Base-by-base conservation (phyloP, 345 rosid species). In the Syzygium grande region DNA sequence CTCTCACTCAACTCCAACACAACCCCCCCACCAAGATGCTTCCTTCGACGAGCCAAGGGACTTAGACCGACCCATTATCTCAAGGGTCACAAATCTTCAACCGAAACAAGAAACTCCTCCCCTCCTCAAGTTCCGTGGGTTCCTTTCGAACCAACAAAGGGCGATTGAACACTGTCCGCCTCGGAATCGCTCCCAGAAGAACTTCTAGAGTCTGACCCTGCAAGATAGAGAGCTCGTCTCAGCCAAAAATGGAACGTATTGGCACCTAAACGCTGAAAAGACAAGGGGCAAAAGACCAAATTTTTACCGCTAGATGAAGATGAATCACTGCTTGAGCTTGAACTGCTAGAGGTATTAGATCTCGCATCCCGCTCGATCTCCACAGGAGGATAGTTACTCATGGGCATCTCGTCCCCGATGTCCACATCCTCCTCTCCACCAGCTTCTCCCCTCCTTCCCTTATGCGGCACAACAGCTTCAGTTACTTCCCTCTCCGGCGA, bases 381-480 rank as follows among this genome's bases (percentile, higher is more conserved):
- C 78, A 93, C 94, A 2, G 92, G 89, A 10, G 93, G 92, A 52
- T 88, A 93, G 41, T 88, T 86, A 27, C 90, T 88, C 85, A 83
- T 79, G 4, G 92, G 93, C 58, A 89, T 86, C 52, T 93, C 94
- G 56, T 93, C 94, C 22, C 92, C 94, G 30, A 93, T 93, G 90
- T 93, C 94, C n/a, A 93, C 94, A 80, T 93, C 93, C 84, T 93
- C 94, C 41, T 93, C 92, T 51, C 87, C 91, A 52, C 86, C 90
- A 80, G 88, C 87, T 25, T 90, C 91, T 43, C 87, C 89, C 43
- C 85, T 87, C 86, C 83, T 86, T 56, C 87, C 63, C 41, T 86
- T 79, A n/a, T 84, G 87, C 6, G 23, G 73, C 10, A 68, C 73
- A n/a, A 55, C 86, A 51, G 73, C 86, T 83, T 68, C 90, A 38